Evolutionary conservation across 805 yeast genomes (phyloP), one percentile per base, ranked within the genome.

Genomic region (Candida rishiriensis): DNA sequence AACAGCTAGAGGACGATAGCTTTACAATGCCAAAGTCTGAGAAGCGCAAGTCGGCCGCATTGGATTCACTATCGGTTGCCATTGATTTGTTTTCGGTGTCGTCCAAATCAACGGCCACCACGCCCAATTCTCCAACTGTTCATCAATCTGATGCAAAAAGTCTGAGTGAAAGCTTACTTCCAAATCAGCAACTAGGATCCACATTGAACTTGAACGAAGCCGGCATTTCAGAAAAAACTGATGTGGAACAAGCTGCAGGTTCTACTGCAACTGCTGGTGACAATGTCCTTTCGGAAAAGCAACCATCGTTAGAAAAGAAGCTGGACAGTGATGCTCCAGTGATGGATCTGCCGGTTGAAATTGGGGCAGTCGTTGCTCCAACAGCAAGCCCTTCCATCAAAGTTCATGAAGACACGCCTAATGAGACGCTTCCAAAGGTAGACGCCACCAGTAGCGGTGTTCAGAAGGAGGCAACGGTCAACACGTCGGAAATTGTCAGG

Each of bases 41-140:
- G 42, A 59, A 56, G 43, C 57, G 66, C 16, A 61, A 61, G 37
- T 60, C 66, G 10, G 56, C 60, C 34, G 66, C 65, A 1, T 40
- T 64, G 18, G 66, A 64, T 47, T 57, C 65, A 9, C 50, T 65
- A 18, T 57, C 65, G 3, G 59, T 52, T 46, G 67, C 68, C 1
- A 55, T 64, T 38, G 68, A 64, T 35, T 40, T 55, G 18, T 49
- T 58, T 38, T 55, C 64, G n/a, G 42, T 53, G 5, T 48, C 56
- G 2, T 50, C 59, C 3, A 55, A 46, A 35, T 48, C 55, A 9
- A 41, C 47, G 3, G 36, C 43, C 12, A 52, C 53, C 7, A 30
- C 45, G 16, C 56, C 54, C 16, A 46, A 51, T 38, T 49, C 58
- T 4, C 54, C 56, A 18, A 39, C 36, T 14, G 30, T 42, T 33